Evolutionary conservation across 768 basidiomycete genomes (phyloP).

Genomic region (Lentinula raphanica): DNA sequence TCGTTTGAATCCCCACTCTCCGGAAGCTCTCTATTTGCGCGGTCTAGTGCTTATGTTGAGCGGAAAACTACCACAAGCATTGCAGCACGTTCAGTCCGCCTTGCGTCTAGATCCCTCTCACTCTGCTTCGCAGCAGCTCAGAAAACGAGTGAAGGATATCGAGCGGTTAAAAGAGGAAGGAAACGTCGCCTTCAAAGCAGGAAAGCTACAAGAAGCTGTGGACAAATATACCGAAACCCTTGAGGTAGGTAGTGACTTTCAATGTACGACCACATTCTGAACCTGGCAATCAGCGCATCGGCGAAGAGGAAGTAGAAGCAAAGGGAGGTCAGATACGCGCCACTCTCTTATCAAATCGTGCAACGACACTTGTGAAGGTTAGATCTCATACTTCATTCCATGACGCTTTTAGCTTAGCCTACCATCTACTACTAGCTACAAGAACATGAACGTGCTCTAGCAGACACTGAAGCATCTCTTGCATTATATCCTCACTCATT

Average conservation of each 20-base stretch:
- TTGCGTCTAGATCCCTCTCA: conserved; percentile 77
- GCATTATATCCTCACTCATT: conserved; percentile 58
- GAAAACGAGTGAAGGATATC: conserved; percentile 77
- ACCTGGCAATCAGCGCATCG: conserved; percentile 51
- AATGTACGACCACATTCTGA: neutral
- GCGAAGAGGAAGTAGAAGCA: conserved; percentile 62
- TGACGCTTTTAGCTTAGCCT: conserved; percentile 5
- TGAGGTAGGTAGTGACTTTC: conserved; percentile 38
- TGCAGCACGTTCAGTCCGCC: conserved; percentile 66
- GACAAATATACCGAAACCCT: conserved; percentile 68
- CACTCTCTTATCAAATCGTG: conserved; percentile 76
- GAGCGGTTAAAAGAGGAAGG: conserved; percentile 85
- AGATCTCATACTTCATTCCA: neutral
- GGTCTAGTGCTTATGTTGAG: conserved; percentile 75
- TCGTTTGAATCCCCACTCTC: conserved; percentile 65
- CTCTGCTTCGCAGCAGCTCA: conserved; percentile 60
- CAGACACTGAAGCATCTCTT: conserved; percentile 67
- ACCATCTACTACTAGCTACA: conserved; percentile 54
- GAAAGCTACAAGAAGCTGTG: conserved; percentile 55
- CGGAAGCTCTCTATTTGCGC: conserved; percentile 73
- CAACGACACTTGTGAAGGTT: conserved; percentile 79
- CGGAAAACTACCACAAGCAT: conserved; percentile 64
- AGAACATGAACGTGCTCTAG: conserved; percentile 60
- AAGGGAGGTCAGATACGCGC: conserved; percentile 79
- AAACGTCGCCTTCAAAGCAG: conserved; percentile 66